Percentiles rank a stretch among this genome's conserved stretches.
These are phyloP conservation scores for Cocos nucifera DNA, from an alignment of 176 grass and related monocot genomes.

Conservation along the genomic window DNA sequence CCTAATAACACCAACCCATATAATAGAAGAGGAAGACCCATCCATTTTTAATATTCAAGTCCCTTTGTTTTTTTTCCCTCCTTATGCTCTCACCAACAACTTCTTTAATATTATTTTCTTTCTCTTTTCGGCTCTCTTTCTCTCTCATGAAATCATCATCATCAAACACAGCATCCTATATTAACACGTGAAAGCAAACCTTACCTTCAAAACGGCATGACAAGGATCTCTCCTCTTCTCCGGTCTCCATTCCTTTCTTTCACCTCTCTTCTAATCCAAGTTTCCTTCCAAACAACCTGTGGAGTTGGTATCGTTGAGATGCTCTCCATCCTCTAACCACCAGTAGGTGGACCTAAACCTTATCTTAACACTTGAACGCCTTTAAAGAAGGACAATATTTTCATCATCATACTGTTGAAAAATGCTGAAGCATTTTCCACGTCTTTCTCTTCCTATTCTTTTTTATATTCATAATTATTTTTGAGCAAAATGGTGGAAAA, in stretches of 20 bases:
- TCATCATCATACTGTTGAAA: neutral
- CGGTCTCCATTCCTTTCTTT: slow-evolving; percentile 5
- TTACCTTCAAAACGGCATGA: slow-evolving; percentile 7
- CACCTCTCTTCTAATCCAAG: slow-evolving; percentile 35
- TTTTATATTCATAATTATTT: too few species aligned
- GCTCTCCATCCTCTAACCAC: slow-evolving; percentile 40
- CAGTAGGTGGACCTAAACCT: slow-evolving; percentile 53
- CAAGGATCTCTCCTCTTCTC: slow-evolving; percentile 3
- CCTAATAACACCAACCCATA: too few species aligned
- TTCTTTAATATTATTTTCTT: too few species aligned
- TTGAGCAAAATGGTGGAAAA: too few species aligned
- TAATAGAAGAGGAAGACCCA: too few species aligned
- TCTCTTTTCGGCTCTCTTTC: neutral
- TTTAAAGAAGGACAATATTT: too few species aligned
- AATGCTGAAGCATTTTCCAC: neutral
- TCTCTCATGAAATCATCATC: slow-evolving; percentile 16
- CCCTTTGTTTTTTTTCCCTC: too few species aligned
- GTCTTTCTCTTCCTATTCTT: too few species aligned
- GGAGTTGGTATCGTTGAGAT: slow-evolving; percentile 24
- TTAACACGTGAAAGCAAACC: slow-evolving; percentile 9
- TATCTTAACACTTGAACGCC: slow-evolving; percentile 14
- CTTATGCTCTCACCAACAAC: too few species aligned
- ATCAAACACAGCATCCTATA: neutral
- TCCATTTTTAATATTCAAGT: too few species aligned
- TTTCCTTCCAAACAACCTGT: neutral